Evolutionary conservation across 2,329 filamentous ascomycete species (phyloP), one percentile per base, ranked within the genome.

Genomic region (Paracamarosporium sp.): DNA sequence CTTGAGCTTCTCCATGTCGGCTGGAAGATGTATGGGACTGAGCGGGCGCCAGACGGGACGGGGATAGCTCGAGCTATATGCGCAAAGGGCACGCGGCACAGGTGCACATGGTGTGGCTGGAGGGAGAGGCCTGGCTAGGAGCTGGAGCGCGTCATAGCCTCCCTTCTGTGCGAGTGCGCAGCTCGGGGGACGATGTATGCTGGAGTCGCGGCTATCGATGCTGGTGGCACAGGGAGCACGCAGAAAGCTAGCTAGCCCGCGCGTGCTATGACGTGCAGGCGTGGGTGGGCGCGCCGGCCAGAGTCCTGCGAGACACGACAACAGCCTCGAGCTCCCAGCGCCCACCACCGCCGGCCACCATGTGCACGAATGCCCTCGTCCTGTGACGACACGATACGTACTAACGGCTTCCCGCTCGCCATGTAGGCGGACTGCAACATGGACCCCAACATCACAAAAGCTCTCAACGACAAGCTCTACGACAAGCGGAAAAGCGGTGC

Each of bases 381-480:
- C 40, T 25, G 13, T 17, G 2, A 22, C 20, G 12, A 25, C 27
- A 17, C 50, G 11, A 56, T 52, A 59, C n/a, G n/a, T n/a, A 38
- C 46, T 4, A 28, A 43, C 40, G n/a, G 25, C 25, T 27, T 50
- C 41, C 27, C 55, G 15, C 17, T 35, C 20, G 56, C 59, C 66
- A 70, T 73, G 71, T 73, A 73, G 67, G 45, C 62, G 55, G 45
- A 45, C 30, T 50, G 56, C 66, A 72, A 44, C 60, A 97, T 98
- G 93, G 94, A 98, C 82, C 83, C 86, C 72, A 89, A 88, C 75
- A 92, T 97, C 75, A 92, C 96, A 79, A 91, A 94, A 69, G 86
- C 93, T 66, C 84, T 99, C 75, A 96, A 96, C 76, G 95, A 99
- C 81, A 99, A 97, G 86, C 89, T 98, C 74, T 99, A 99, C 78